Base-by-base conservation (phyloP, 1,139 yeast species). In the Taphrina deformans region DNA sequence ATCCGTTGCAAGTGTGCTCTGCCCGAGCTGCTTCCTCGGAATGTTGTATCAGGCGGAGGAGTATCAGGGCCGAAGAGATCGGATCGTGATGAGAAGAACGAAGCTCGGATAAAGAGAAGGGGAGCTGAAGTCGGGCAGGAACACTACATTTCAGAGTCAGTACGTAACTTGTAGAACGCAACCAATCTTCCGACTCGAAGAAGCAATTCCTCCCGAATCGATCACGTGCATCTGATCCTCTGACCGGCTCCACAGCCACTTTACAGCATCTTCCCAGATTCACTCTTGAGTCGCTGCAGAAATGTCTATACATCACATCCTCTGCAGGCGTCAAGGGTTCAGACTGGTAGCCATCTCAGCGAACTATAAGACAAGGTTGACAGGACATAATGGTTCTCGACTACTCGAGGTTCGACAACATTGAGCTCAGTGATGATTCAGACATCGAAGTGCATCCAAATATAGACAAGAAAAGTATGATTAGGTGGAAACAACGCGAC, bases 401-500 rank as follows among this genome's bases (percentile, higher is more conserved):
- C 59, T 61, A 61, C 35, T 52, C 59, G 35, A 61, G 52, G 27
- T 61, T 99, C 98, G 99, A 93, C 76, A 90, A 90, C 75, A 84
- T 93, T 68, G 99, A 93, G 76, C 79, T 93, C 58, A 89, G 97
- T 18, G 99, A 93, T 74, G 99, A 93, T 27, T 59, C 63, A 4
- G 63, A 59, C 38, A 44, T 14, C 29, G 40, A 59, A 71, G 99
- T 92, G 9, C 99, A 95, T 75, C 99, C 99, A 67, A 95, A 95
- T 73, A 99, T 95, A 38, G 99, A 95, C 76, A 95, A 95, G 75
- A 80, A 80, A 60, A 91, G 98, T 1, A 92, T 95, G 72, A 89
- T 95, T 72, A 85, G 86, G 69, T 93, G 98, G 99, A 93, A 91
- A 75, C 99, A 95, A 77, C 87, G 96, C 73, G 97, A 92, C 72